Evolutionary conservation across 2,329 filamentous ascomycete genomes (phyloP).

Genomic region (Trichoderma atrobrunneum): DNA sequence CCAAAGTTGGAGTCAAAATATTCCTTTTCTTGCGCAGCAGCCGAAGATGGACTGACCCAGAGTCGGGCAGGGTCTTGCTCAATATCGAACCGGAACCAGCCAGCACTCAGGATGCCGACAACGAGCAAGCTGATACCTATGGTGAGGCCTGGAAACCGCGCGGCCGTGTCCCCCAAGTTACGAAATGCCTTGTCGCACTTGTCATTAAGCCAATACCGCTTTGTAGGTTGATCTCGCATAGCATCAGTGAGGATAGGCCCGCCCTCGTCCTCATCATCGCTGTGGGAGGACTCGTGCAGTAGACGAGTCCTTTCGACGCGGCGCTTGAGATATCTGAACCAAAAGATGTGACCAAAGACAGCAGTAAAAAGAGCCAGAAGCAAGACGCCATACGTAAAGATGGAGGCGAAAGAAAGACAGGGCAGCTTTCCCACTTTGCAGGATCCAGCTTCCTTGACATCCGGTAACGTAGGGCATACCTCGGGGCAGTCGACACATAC

Average conservation of each 20-base stretch:
- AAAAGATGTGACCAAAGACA: constrained; percentile 72
- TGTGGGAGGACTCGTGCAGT: constrained; percentile 77
- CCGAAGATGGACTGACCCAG: constrained; percentile 94
- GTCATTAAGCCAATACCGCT: constrained; percentile 79
- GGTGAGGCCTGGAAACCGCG: constrained; percentile 79
- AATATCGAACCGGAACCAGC: constrained; percentile 85
- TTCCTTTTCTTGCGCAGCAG: constrained; percentile 84
- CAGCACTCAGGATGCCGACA: constrained; percentile 75
- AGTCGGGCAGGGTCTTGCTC: constrained; percentile 87
- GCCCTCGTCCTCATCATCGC: constrained; percentile 92
- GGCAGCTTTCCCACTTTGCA: constrained; percentile 87
- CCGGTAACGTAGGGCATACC: constrained; percentile 79
- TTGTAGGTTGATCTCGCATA: constrained; percentile 74
- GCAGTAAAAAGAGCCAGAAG: constrained; percentile 64
- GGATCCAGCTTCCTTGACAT: constrained; percentile 63
- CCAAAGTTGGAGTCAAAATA: constrained; percentile 95
- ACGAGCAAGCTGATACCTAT: constrained; percentile 73
- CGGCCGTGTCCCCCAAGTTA: constrained; percentile 74
- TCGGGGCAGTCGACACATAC: constrained; percentile 90
- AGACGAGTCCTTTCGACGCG: constrained; percentile 82
- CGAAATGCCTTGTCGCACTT: constrained; percentile 78
- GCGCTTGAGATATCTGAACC: constrained; percentile 67
- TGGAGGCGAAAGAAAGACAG: constrained; percentile 88
- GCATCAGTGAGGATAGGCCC: constrained; percentile 71
- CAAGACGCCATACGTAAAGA: constrained; percentile 78